Percentiles rank a stretch among this genome's conserved stretches.
Conservation (phyloP, 164 flowering plant species). For the Platanus orientalis region DNA sequence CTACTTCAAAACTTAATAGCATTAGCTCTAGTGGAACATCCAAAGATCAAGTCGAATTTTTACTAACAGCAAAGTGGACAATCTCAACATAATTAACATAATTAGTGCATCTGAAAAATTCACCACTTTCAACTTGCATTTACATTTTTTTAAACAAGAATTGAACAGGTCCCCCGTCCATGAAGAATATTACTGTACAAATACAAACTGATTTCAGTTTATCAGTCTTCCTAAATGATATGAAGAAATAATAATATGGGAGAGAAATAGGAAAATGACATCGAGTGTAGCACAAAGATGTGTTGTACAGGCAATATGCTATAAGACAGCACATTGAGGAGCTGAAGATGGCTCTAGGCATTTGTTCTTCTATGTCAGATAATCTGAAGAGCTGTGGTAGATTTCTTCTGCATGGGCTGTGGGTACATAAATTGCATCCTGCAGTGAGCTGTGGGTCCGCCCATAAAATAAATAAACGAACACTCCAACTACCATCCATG, state of each 20-base stretch:
- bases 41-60: no score
- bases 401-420: no score
- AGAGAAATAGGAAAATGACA: background rate
- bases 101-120: no score
- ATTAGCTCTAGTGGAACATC: no score
- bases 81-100: no score
- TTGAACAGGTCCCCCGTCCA: background rate
- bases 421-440: constrained; percentile 76
- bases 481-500: constrained; percentile 55
- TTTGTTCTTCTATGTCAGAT: constrained; percentile 21
- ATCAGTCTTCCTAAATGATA: background rate
- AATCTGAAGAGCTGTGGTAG: constrained; percentile 31
- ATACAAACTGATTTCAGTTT: background rate
- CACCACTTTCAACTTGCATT: no score
- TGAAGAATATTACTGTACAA: no score
- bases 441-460: constrained; percentile 66
- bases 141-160: background rate
- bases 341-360: no score
- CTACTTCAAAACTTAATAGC: no score
- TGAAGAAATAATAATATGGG: no score
- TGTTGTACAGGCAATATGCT: background rate
- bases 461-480: no score
- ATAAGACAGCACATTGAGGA: background rate
- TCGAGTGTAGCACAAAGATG: background rate
- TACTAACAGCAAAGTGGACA: no score